phyloP scores from a whole-genome alignment of 1,139 yeast species.

The Groenewaldozyma auringiensis region DNA sequence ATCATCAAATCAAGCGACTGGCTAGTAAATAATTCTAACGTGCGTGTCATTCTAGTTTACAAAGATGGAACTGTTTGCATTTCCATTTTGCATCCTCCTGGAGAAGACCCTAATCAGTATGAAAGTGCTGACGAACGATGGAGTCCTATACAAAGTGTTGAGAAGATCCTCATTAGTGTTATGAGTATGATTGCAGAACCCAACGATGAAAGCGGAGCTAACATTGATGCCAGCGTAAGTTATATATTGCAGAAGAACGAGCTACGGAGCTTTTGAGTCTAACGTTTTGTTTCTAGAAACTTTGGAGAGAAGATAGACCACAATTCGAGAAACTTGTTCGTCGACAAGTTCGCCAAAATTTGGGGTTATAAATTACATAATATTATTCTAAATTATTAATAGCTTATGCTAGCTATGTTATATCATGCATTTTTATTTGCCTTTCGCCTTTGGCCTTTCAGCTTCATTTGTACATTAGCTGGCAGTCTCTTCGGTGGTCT shows the following conservation, averaged over 20 bases:
- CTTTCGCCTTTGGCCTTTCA: background rate
- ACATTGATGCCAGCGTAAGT: conserved; percentile 75
- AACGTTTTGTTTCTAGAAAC: conserved; percentile 34
- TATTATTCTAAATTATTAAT: background rate
- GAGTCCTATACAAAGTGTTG: conserved; percentile 97
- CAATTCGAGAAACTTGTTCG: conserved; percentile 61
- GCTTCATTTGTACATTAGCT: background rate
- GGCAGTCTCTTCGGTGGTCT: background rate
- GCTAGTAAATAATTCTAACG: no score
- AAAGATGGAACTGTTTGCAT: conserved; percentile 95
- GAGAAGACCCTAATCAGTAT: conserved; percentile 94
- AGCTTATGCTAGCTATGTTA: background rate
- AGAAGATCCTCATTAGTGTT: conserved; percentile 84
- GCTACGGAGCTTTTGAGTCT: background rate
- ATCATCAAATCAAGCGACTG: no score
- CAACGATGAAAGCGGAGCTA: conserved; percentile 93
- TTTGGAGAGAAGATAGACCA: conserved; percentile 79
- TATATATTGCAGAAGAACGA: no score
- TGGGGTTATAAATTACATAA: conserved; percentile 44
- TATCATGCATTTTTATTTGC: background rate
- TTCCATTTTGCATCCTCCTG: conserved; percentile 90
- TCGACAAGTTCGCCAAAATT: conserved; percentile 54
- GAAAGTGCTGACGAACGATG: conserved; percentile 94
- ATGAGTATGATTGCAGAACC: conserved; percentile 97
- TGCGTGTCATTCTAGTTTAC: no score